Evolutionary conservation across 2,329 filamentous ascomycete species (phyloP).

Genomic region (Trichoderma cornu-damae): DNA sequence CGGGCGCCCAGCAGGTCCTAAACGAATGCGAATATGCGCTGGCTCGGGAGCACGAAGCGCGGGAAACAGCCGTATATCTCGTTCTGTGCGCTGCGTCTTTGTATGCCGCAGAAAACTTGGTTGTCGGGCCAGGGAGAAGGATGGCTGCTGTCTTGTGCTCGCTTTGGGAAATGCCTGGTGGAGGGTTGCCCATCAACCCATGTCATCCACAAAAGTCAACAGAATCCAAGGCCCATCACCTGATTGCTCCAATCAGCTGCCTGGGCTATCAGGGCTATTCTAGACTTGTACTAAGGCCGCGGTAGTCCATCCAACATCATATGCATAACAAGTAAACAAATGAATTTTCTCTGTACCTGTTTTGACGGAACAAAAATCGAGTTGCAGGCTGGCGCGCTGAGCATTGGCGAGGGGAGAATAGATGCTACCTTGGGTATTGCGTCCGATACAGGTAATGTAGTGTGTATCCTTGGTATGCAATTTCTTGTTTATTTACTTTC

Average conservation of each 20-base stretch:
- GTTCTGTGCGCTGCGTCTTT: background rate
- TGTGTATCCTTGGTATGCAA: too few relatives aligned
- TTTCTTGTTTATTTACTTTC: background rate
- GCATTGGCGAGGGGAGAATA: background rate
- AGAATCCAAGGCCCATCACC: slow-evolving; percentile 10
- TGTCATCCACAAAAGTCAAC: slow-evolving; percentile 13
- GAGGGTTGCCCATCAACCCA: slow-evolving; percentile 10
- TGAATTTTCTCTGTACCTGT: background rate
- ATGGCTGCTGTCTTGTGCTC: background rate
- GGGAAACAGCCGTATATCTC: background rate
- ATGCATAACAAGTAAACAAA: slow-evolving; percentile 7
- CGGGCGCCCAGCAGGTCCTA: background rate
- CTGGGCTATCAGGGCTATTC: background rate
- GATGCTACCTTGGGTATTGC: too few relatives aligned
- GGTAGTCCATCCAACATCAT: background rate
- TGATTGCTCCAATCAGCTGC: slow-evolving; percentile 17
- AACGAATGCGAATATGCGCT: background rate
- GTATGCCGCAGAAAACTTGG: slow-evolving; percentile 1
- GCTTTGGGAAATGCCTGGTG: slow-evolving; percentile 4
- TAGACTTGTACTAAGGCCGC: background rate
- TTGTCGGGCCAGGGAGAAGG: background rate
- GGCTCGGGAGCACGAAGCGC: background rate
- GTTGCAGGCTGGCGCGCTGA: background rate
- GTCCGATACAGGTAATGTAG: too few relatives aligned
- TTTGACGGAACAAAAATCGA: background rate